These are phyloP conservation scores for Aspergillus olivimuriae DNA, from an alignment of 495 filamentous ascomycete species.

Conservation along the genomic window DNA sequence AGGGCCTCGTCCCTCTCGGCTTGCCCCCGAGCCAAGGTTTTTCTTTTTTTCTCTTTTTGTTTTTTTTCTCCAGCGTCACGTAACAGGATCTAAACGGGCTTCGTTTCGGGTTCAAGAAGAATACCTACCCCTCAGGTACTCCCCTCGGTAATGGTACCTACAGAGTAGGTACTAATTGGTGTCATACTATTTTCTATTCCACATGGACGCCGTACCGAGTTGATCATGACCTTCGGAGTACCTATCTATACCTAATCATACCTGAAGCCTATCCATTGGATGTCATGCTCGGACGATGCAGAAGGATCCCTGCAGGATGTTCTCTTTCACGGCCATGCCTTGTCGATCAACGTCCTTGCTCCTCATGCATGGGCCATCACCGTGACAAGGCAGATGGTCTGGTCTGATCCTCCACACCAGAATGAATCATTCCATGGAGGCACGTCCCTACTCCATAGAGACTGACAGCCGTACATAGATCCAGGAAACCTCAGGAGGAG, in stretches of 20 bases:
- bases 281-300: not conserved
- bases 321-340: not conserved
- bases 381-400: not conserved
- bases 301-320: not conserved
- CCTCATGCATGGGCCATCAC: not conserved
- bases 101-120: not conserved
- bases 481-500: too few species aligned
- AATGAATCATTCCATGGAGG: not conserved
- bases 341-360: not conserved
- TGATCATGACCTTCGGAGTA: too few species aligned
- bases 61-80: not conserved
- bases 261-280: not conserved
- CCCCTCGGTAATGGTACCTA: too few species aligned
- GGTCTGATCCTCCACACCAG: not conserved
- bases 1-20: not conserved
- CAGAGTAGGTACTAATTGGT: too few species aligned
- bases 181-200: too few species aligned
- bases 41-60: too few species aligned
- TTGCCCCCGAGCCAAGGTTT: slow-evolving; percentile 4
- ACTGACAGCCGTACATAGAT: not conserved
- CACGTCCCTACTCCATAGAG: not conserved
- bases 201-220: too few species aligned
- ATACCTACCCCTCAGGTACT: too few species aligned
- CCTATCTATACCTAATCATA: not conserved
- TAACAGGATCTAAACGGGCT: not conserved